A percentile compares a stretch with the other conserved stretches of the same genome.
Evolutionary conservation across 148 eudicot genomes (phyloP).

Genomic region (Rhododendron griersonianum): DNA sequence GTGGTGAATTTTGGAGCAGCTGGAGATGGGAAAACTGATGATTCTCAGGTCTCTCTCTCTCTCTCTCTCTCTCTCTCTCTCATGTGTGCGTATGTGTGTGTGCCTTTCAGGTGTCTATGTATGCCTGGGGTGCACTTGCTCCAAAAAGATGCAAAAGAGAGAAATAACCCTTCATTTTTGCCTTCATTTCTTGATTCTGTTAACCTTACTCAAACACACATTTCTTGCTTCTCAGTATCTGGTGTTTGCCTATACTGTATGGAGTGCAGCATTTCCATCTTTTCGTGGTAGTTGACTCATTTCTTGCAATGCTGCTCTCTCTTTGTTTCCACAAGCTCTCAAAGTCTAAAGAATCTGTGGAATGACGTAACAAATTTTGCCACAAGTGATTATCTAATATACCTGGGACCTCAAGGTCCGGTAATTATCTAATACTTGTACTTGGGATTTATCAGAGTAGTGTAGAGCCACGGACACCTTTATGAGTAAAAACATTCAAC

Average conservation of each 20-base stretch:
- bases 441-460: no score
- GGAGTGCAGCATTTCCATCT: no score
- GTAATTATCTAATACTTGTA: no score
- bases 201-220: not conserved
- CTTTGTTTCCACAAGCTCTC: not conserved
- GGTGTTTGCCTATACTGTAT: not conserved
- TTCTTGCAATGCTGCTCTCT: not conserved
- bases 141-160: not conserved
- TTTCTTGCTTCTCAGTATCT: not conserved
- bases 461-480: no score
- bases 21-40: slow-evolving; percentile 49
- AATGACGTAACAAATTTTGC: not conserved
- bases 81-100: not conserved
- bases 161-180: not conserved
- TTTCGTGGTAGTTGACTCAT: not conserved
- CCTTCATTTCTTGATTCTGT: not conserved
- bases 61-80: not conserved
- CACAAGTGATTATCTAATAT: not conserved
- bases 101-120: not conserved
- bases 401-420: not conserved
- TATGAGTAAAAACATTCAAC: not conserved
- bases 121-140: not conserved
- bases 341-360: not conserved
- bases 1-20: slow-evolving; percentile 42
- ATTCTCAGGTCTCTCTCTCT: slow-evolving; percentile 29